Evolutionary conservation across 768 basidiomycete species (phyloP).

Genomic region (Mycena sanguinolenta): DNA sequence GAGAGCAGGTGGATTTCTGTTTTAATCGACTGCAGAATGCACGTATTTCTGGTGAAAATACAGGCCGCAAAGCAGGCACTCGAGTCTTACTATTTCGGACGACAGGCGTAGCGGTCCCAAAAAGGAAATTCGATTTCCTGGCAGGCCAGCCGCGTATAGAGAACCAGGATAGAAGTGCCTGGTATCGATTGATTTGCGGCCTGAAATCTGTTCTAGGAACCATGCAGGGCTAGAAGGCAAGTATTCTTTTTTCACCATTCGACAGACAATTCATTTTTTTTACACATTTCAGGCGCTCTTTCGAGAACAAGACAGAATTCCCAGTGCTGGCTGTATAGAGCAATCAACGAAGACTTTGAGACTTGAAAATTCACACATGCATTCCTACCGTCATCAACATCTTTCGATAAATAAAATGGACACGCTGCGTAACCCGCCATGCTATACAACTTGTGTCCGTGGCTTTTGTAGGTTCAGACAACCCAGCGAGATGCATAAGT

Average conservation of each 20-base stretch:
- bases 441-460: background rate
- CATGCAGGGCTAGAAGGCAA: background rate
- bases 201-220: background rate
- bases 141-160: too few species aligned
- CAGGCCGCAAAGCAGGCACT: background rate
- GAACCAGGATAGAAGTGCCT: background rate
- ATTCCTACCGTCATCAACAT: too few species aligned
- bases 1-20: too few species aligned
- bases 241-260: too few species aligned
- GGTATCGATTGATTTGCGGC: slow-evolving; percentile 18
- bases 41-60: background rate
- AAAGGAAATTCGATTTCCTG: slow-evolving; percentile 16
- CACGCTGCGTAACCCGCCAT: background rate
- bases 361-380: background rate
- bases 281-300: background rate
- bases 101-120: slow-evolving; percentile 2
- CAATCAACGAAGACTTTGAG: too few species aligned
- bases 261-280: background rate
- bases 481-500: slow-evolving; percentile 22
- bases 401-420: slow-evolving; percentile 7
- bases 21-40: background rate
- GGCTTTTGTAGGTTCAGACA: slow-evolving; percentile 4
- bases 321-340: too few species aligned
- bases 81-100: background rate
- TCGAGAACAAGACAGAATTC: background rate